Conservation (phyloP, 768 basidiomycete species). For the Albatrellus ellisii region DNA sequence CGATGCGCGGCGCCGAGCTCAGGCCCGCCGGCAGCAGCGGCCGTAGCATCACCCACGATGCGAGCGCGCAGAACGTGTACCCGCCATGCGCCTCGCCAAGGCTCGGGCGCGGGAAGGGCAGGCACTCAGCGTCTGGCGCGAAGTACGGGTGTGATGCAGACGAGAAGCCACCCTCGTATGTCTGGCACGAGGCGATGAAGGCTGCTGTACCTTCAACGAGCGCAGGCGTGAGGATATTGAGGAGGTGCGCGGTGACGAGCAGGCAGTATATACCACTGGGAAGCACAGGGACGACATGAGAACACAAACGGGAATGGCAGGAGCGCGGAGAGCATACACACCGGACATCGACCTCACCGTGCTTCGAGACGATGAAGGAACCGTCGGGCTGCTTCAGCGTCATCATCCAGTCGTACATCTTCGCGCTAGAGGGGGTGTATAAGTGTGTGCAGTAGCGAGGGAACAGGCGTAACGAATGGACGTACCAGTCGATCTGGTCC, state of each 20-base stretch:
- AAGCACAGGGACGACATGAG: not conserved
- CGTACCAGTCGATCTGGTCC: constrained; percentile 76
- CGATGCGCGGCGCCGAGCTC: constrained; percentile 29
- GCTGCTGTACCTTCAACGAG: constrained; percentile 61
- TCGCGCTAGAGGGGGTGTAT: constrained; percentile 36
- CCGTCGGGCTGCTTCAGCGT: constrained; percentile 88
- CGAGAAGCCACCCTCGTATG: constrained; percentile 94
- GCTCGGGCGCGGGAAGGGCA: constrained; percentile 45
- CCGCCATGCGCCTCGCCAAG: constrained; percentile 97
- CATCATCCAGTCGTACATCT: constrained; percentile 83
- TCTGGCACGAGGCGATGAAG: constrained; percentile 86
- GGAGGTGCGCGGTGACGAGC: constrained; percentile 66
- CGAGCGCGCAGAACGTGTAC: constrained; percentile 89
- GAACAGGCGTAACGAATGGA: not conserved
- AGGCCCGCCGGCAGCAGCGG: constrained; percentile 28
- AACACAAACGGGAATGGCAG: not conserved
- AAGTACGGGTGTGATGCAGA: constrained; percentile 65
- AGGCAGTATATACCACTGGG: constrained; percentile 88
- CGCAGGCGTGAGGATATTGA: constrained; percentile 82
- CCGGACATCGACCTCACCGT: constrained; percentile 93
- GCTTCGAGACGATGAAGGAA: constrained; percentile 77
- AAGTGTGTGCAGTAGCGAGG: not conserved
- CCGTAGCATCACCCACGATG: constrained; percentile 68
- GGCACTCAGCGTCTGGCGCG: not conserved
- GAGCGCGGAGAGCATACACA: constrained; percentile 20